Base-by-base conservation (phyloP, 495 filamentous ascomycete species). In the Achaetomiella virescens region DNA sequence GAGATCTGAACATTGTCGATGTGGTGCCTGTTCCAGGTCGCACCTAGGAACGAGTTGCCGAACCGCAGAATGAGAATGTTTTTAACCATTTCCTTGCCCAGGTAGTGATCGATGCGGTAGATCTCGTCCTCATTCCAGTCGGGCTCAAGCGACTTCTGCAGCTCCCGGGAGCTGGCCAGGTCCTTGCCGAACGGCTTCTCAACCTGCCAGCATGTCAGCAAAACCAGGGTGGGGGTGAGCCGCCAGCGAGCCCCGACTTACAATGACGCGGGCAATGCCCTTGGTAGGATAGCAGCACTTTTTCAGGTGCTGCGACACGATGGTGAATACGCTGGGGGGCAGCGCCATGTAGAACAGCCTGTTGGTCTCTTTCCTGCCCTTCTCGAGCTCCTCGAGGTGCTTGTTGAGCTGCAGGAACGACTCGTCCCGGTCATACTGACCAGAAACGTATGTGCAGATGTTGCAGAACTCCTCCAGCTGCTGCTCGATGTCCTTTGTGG, bases 61-160 rank as follows among this genome's bases (percentile, higher is more conserved):
- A 99, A 99, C 61, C 95, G 83, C 58, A 99, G 84, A 62, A 99
- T 96, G 51, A 99, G 83, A 65, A 99, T 95, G 72, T 99, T 99
- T 83, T 99, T 99, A 53, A 99, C 95, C 95, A 99, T 99, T 78
- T 99, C 95, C 83, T 99, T 99, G 62, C 95, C 95, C 38, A 99
- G 82, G 70, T 99, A 99, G 76, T 99, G 95, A 71, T 99, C 95
- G 66, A 99, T 99, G 66, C 95, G 92, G 84, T 95, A 99, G 62
- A 97, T 89, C 78, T 99, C 95, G 45, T 99, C 95, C 73, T 99
- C 95, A 68, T 88, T 95, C 95, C 95, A 99, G 77, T 97, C 90
- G 31, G 95, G 95, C 63, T 91, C 90, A 48, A 99, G 80, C 3
- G 95, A 92, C 70, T 90, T 95, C 65, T 97, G 90, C 42, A 99